phyloP scores from a whole-genome alignment of 495 filamentous ascomycete species.

The Bacidia gigantensis region DNA sequence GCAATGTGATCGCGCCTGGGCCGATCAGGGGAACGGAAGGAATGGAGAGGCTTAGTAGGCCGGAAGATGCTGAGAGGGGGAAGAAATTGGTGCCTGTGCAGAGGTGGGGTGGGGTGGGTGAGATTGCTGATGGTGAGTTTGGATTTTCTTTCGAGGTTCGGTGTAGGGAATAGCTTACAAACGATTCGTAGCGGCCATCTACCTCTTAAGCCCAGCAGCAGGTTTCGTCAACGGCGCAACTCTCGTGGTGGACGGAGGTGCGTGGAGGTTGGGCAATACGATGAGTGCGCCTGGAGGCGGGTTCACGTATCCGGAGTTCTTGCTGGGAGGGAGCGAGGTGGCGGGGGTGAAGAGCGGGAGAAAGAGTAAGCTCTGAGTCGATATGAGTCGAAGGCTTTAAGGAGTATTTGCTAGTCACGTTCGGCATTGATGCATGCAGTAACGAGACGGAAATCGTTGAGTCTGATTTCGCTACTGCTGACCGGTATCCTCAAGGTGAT shows the following conservation, averaged over 20 bases:
- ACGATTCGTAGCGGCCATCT: too few species aligned
- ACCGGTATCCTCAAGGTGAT: too few species aligned
- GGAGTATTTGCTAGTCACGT: too few species aligned
- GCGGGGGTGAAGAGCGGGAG: conserved; percentile 45
- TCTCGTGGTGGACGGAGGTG: conserved; percentile 50
- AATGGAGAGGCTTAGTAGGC: conserved; percentile 43
- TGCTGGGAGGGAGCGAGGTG: conserved; percentile 41
- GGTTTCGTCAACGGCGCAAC: conserved; percentile 10
- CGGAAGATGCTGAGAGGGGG: conserved; percentile 16
- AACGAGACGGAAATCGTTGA: too few species aligned
- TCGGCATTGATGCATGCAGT: too few species aligned
- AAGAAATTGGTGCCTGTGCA: conserved; percentile 47
- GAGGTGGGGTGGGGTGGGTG: conserved; percentile 62
- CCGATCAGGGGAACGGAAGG: conserved; percentile 56
- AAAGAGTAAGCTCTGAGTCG: conserved; percentile 45
- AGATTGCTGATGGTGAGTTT: conserved; percentile 92
- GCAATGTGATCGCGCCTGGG: conserved; percentile 75
- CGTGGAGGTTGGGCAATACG: conserved; percentile 44
- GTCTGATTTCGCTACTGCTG: too few species aligned
- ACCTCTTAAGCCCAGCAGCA: conserved; percentile 55
- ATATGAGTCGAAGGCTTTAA: too few species aligned
- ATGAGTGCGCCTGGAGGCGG: conserved; percentile 10
- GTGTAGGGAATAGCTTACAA: conserved; percentile 72
- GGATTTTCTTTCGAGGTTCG: too few species aligned
- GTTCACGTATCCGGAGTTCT: conserved; percentile 48